Conservation (phyloP, 176 grass and related monocot species). For the Eragrostis nindensis region DNA sequence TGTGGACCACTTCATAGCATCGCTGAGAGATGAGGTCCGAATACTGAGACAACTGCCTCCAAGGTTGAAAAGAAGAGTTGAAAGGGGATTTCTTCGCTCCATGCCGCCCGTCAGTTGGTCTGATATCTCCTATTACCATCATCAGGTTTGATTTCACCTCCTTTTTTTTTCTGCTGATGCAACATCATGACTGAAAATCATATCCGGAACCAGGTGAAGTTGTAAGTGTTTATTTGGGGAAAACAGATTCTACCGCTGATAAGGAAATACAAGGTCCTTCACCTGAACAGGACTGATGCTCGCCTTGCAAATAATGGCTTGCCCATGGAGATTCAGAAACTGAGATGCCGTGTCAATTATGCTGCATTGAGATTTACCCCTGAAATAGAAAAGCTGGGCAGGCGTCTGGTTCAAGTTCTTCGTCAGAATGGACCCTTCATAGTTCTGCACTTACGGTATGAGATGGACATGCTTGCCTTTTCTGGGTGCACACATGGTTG, state of each 20-base stretch:
- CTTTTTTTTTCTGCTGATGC: background rate
- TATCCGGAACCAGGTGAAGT: constrained; percentile 30
- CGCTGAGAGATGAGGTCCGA: constrained; percentile 81
- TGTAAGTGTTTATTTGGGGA: constrained; percentile 50
- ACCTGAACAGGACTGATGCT: constrained; percentile 86
- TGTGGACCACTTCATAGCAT: constrained; percentile 90
- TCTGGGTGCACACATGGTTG: constrained; percentile 94
- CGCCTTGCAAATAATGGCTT: constrained; percentile 89
- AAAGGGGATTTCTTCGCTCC: constrained; percentile 66
- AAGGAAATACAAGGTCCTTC: constrained; percentile 82
- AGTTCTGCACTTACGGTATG: constrained; percentile 92
- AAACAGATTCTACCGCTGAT: constrained; percentile 91
- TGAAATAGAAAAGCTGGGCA: constrained; percentile 85
- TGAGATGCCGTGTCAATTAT: constrained; percentile 86
- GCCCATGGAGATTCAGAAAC: constrained; percentile 76
- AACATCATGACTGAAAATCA: constrained; percentile 41
- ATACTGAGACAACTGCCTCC: constrained; percentile 87
- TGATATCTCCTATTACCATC: constrained; percentile 77
- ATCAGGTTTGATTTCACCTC: constrained; percentile 60
- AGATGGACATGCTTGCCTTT: constrained; percentile 99
- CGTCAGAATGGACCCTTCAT: constrained; percentile 75
- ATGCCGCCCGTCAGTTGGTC: constrained; percentile 97
- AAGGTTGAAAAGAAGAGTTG: constrained; percentile 75
- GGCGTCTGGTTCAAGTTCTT: constrained; percentile 70
- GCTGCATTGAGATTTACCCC: constrained; percentile 83